Base-by-base conservation (phyloP, 78 protist genomes). In the Emiliania huxleyi region DNA sequence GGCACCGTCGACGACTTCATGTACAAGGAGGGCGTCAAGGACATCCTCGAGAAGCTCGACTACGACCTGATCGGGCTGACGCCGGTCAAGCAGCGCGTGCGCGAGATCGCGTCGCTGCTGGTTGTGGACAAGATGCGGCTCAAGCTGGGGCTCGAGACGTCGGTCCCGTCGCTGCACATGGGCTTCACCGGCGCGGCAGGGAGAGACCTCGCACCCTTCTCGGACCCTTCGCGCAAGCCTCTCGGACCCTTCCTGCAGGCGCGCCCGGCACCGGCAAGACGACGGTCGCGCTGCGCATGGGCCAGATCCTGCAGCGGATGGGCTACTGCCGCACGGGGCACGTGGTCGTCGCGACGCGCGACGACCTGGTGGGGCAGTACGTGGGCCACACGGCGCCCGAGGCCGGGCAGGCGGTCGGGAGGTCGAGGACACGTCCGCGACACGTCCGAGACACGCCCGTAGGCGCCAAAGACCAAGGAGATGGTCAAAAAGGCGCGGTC, bases 231-330 rank as follows among this genome's bases (percentile, higher is more conserved):
- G n/a, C n/a, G n/a, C n/a, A n/a, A n/a, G n/a, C n/a, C n/a, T n/a
- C n/a, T n/a, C n/a, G n/a, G n/a, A n/a, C n/a, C n/a, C n/a, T n/a
- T n/a, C n/a, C n/a, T n/a, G n/a, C n/a, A n/a, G n/a, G n/a, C n/a
- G 89, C 89, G 89, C 89, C 89, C 11, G 89, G 89, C 89, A 81
- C 89, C 37, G 89, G 89, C 89, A 81, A 81, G 89, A 81, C 89
- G 62, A 81, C 89, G 29, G 89, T 81, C 23, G 89, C 89, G 33
- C 52, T 81, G 89, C 55, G 56, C 42, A 81, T 81, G 89, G 89
- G 89, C 21, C 89, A 81, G 89, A 81, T 81, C 56, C 42, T 81
- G 46, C 89, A 81, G 89, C 89, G 89, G 23, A 81, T 81, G 89
- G 89, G 89, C 89, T 81, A 81, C 89, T 81, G 89, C 89, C 89